Evolutionary conservation across 2,329 filamentous ascomycete genomes (phyloP), one percentile per base, ranked within the genome.

Genomic region (Aureobasidium sp.): DNA sequence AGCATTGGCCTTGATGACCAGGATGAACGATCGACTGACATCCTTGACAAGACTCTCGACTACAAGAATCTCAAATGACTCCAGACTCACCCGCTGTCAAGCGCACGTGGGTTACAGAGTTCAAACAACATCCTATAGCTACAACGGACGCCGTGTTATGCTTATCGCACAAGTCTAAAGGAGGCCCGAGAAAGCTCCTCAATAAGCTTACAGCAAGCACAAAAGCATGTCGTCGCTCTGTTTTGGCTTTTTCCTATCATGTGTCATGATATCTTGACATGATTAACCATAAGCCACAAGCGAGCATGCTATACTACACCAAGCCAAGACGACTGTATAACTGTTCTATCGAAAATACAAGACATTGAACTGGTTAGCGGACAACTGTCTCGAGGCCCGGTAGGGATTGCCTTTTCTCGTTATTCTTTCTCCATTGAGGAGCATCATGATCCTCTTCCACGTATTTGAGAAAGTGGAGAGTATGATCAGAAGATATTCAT

Each of bases 321-420:
- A 39, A 58, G 42, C 41, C 42, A 34, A 57, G 39, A 57, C 29
- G 9, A 25, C 29, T 57, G 39, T 17, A 57, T 15, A 58, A 58
- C 55, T 48, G 55, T 58, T 58, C 55, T 58, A 58, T 58, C 42
- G 55, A 58, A 58, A 58, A 58, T 48, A 48, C 55, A 48, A 58
- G 55, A 58, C 55, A 58, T 58, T 58, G 55, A 12, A 48, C 55
- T 48, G 42, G 55, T 48, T 58, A 58, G 55, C 34, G 55, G 20
- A 48, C 20, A 45, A 27, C 15, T 39, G 37, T 44, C 20, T 17
- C 12, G 39, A n/a, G 4, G 12, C 41, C 41, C 53, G 31, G 29
- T 42, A 58, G 55, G n/a, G 22, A 58, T 58, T 58, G 42, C 55
- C 55, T 47, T 58, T 37, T 9, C 8, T 34, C 31, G 31, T 34